These are phyloP conservation scores for Claviceps purpurea DNA, from an alignment of 2,329 filamentous ascomycete genomes.

Conservation along the genomic window DNA sequence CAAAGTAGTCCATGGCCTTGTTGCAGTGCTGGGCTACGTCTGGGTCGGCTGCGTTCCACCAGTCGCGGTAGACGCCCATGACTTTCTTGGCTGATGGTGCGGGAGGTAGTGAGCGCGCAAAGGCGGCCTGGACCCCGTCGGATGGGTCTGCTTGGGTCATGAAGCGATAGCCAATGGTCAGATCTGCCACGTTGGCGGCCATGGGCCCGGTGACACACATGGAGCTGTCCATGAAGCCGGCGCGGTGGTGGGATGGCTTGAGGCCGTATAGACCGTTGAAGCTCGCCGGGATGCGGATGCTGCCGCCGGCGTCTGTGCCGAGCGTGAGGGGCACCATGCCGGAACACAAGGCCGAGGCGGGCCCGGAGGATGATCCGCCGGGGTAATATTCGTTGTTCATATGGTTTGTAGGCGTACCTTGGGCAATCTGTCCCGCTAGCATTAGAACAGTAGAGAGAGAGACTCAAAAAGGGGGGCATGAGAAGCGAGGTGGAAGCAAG, in stretches of 20 bases:
- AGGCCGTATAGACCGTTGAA: conserved; percentile 75
- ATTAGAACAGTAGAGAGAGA: conserved; percentile 13
- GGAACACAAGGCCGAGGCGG: conserved; percentile 53
- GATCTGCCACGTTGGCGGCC: conserved; percentile 60
- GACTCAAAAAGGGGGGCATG: not conserved
- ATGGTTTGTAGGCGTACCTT: conserved; percentile 66
- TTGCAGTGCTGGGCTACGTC: conserved; percentile 50
- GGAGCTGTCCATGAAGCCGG: conserved; percentile 40
- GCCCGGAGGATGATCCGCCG: conserved; percentile 69
- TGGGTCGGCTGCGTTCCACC: conserved; percentile 39
- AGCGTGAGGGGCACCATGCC: conserved; percentile 64
- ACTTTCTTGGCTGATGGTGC: conserved; percentile 35
- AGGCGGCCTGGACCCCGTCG: conserved; percentile 46
- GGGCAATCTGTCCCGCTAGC: conserved; percentile 30
- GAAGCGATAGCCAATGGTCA: conserved; percentile 69
- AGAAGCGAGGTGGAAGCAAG: not conserved
- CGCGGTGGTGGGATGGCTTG: conserved; percentile 63
- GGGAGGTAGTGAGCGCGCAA: conserved; percentile 42
- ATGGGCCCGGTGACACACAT: conserved; percentile 61
- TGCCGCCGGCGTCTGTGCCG: conserved; percentile 65
- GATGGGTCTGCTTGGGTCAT: conserved; percentile 61
- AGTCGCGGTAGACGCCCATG: conserved; percentile 56
- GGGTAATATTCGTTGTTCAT: conserved; percentile 65
- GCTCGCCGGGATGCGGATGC: conserved; percentile 56
- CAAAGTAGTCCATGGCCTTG: conserved; percentile 44